Evolutionary conservation across 176 grass and related monocot genomes (phyloP), one percentile per base, ranked within the genome.

Genomic region (Oryza australiensis): DNA sequence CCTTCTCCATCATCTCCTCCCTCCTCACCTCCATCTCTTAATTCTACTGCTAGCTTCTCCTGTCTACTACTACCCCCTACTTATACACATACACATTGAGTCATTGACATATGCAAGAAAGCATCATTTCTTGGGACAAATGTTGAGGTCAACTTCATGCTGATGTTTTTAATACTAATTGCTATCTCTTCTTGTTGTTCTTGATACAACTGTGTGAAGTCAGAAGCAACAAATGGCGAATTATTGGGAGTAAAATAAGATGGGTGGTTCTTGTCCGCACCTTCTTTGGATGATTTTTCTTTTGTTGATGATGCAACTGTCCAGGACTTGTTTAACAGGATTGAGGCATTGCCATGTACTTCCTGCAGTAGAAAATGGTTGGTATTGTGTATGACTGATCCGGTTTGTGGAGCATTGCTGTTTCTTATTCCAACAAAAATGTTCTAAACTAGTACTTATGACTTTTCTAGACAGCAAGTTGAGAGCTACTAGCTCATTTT

Each of bases 1-100:
- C 90, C 68, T 88, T 92, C 28, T 80, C 85, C 80, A 80, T 94
- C 81, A 80, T 94, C 81, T 86, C 78, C 73, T 87, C 84, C 24
- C 65, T 67, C 62, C 82, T 86, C 43, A 62, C 81, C 86, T 91
- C 84, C 87, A 91, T 93, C 33, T 80, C 67, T 26, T 37, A 37
- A 37, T 37, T n/a, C 82, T 60, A 22, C 73, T 89, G 69, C 5
- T 32, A 70, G 24, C 71, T 34, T 64, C 22, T 85, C 22, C 43
- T 63, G 53, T 55, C 51, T 45, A n/a, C 45, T 59, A 49, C 64
- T 49, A 84, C 66, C 82, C 53, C 40, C 41, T 76, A 41, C 34
- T 78, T 89, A 81, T 89, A 80, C 43, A 70, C 38, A 81, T 85
- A 80, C 26, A 69, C 46, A 26, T 4, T 18, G 3, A 49, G 29